A percentile compares a stretch with the other conserved stretches of the same genome.
These are phyloP conservation scores for Calonectria fujianensis DNA, from an alignment of 2,329 filamentous ascomycete genomes.

Conservation along the genomic window DNA sequence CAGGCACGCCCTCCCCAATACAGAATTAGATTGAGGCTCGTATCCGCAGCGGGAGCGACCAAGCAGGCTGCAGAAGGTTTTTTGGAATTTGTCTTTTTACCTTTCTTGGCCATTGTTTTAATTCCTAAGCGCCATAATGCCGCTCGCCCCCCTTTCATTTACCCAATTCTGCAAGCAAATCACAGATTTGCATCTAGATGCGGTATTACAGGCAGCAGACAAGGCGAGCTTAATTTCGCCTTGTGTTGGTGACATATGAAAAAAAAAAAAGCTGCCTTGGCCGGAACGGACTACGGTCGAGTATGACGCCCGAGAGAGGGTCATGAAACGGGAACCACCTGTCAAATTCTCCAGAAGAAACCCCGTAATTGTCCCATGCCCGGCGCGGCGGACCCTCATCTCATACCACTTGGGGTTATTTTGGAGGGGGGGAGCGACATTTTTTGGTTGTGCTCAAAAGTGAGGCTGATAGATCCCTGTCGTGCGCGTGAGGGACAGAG, in stretches of 20 bases:
- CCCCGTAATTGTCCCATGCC: background rate
- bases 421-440: no score
- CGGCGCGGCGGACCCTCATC: background rate
- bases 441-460: conserved; percentile 13
- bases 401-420: background rate
- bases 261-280: background rate
- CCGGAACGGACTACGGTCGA: background rate
- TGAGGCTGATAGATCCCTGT: conserved; percentile 32
- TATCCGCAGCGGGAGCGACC: conserved; percentile 22
- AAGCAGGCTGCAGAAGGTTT: background rate
- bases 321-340: background rate
- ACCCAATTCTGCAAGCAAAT: background rate
- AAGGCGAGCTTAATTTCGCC: conserved; percentile 14
- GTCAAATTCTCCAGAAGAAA: no score
- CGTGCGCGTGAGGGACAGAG: background rate
- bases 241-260: background rate
- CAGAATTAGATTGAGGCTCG: conserved; percentile 25
- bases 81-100: background rate
- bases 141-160: conserved; percentile 14
- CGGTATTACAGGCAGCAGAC: background rate
- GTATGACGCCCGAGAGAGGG: conserved; percentile 21
- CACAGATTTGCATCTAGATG: background rate
- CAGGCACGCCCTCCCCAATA: background rate
- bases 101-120: background rate
- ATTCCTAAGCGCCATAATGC: conserved; percentile 13